phyloP scores from a whole-genome alignment of 2,329 filamentous ascomycete species.

The Colletotrichum filicis region DNA sequence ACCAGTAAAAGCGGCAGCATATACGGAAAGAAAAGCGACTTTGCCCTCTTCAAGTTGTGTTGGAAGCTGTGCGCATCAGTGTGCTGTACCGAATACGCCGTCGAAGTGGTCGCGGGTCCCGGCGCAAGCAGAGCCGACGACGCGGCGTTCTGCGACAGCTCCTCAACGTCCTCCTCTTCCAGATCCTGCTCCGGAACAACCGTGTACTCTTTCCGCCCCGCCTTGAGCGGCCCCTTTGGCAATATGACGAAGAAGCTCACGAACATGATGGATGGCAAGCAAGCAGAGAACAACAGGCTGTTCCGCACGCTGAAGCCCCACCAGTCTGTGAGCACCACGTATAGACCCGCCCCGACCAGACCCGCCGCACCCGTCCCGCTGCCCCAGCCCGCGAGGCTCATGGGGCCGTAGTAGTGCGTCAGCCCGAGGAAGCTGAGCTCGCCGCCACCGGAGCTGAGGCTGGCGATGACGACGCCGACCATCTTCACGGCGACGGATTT shows the following conservation, averaged over 20 bases:
- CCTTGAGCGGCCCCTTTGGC: conserved; percentile 73
- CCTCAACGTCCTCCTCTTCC: conserved; percentile 47
- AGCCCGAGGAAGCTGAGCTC: conserved; percentile 92
- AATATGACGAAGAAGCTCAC: conserved; percentile 86
- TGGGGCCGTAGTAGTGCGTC: conserved; percentile 91
- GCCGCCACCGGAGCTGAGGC: conserved; percentile 85
- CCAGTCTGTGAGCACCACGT: conserved; percentile 86
- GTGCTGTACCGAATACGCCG: conserved; percentile 51
- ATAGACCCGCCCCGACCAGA: conserved; percentile 86
- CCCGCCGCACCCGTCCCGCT: conserved; percentile 93
- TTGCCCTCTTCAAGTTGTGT: conserved; percentile 73
- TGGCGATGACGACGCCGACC: conserved; percentile 84
- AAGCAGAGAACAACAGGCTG: conserved; percentile 82
- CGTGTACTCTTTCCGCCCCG: conserved; percentile 64
- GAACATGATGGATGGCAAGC: conserved; percentile 84
- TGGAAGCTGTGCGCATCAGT: conserved; percentile 46
- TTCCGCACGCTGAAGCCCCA: conserved; percentile 78
- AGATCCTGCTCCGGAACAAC: conserved; percentile 57
- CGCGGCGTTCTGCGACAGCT: conserved; percentile 51
- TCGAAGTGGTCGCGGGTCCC: conserved; percentile 50
- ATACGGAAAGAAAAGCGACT: conserved; percentile 77
- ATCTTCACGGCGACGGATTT: conserved; percentile 79
- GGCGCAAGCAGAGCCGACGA: conserved; percentile 62
- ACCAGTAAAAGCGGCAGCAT: conserved; percentile 94
- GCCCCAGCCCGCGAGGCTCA: conserved; percentile 90